Base-by-base conservation (phyloP, 768 basidiomycete genomes). In the Hericium rajendrae region DNA sequence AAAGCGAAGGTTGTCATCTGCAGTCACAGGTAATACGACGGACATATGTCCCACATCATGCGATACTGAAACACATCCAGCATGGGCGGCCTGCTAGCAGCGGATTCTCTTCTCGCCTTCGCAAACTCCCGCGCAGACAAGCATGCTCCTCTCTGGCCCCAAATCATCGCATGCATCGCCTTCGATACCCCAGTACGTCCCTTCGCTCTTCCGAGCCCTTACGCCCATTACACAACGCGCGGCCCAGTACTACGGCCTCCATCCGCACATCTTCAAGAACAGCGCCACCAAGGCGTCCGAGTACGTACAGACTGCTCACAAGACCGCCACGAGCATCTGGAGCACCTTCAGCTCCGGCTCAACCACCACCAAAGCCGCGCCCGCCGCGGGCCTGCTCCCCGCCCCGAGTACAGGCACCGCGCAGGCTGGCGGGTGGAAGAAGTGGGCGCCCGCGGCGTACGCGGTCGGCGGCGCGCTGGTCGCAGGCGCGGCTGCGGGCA, bases 71-170 rank as follows among this genome's bases (percentile, higher is more conserved):
- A 18, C 41, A 32, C 4, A 32, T 48, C 15, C 64, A 94, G 94
- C 67, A 97, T 97, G 94, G 94, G 94, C 20, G 94, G 94, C 2
- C 72, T 97, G 20, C 77, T 97, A 2, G 86, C 86, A 26, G 91
- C 94, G 2, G 94, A 97, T 64, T 81, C 88, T 4, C 71, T 93
- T 32, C 70, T 86, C 26, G 87, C 85, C 65, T 88, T 97, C 57
- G 72, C 81, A 38, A 76, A 79, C 15, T 76, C 84, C 32, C 77
- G 87, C 20, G 83, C 87, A 5, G 84, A 90, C 61, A 72, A 72
- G 52, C 67, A 70, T 11, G 82, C 83, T 2, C 84, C 88, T 0
- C 70, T 95, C 4, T 97, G 94, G 94, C 94, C 94, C 2, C 84
- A 80, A 53, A 87, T 97, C 56, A 79, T 94, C 22, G 93, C 86